Evolutionary conservation across 208 protist genomes (phyloP).

Genomic region (Trypanosoma platydactyli): DNA sequence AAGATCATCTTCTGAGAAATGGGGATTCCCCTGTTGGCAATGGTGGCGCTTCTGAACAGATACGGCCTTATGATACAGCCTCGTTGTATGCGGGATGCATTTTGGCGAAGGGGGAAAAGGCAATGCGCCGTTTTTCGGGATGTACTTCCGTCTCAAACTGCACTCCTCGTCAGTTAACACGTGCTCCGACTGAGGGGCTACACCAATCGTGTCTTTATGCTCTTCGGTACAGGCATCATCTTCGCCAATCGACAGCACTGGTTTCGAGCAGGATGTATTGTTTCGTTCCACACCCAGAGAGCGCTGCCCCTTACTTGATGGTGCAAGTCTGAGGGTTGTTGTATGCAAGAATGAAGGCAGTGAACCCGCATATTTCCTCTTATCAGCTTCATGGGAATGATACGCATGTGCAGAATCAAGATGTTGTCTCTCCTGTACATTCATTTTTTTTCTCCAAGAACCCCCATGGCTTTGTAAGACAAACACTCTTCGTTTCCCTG

Average conservation of each 20-base stretch:
- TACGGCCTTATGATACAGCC: neutral
- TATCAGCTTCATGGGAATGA: no score
- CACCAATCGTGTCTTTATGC: neutral
- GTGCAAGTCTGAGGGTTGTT: no score
- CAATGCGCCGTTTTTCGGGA: neutral
- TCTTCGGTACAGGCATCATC: neutral
- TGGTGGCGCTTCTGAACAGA: neutral
- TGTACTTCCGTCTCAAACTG: neutral
- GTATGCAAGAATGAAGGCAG: no score
- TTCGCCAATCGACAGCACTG: constrained; percentile 12
- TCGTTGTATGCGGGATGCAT: neutral
- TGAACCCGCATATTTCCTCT: no score
- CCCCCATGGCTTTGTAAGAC: no score
- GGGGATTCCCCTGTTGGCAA: neutral
- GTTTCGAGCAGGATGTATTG: constrained; percentile 5
- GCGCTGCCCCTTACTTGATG: neutral
- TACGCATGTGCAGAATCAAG: no score
- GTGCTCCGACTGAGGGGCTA: neutral
- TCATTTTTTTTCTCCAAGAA: no score
- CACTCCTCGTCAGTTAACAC: neutral
- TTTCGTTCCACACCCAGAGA: neutral
- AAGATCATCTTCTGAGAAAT: constrained; percentile 13
- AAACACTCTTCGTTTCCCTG: no score
- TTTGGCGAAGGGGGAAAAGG: neutral
- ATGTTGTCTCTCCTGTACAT: no score